Evolutionary conservation across 768 basidiomycete species (phyloP).

Genomic region (Chiua virens): DNA sequence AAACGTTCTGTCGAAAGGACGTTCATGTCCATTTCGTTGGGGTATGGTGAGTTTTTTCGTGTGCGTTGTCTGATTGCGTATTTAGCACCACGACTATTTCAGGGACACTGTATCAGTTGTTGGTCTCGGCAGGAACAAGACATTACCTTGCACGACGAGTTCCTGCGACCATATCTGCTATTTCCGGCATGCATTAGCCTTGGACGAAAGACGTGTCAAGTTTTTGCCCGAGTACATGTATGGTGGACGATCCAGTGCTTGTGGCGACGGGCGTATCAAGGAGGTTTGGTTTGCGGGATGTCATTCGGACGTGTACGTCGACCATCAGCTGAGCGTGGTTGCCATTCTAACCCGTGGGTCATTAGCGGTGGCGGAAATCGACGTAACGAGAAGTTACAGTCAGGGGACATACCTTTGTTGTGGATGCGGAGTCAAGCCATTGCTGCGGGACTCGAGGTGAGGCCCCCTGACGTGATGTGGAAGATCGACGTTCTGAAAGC

Average conservation of each 20-base stretch:
- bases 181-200: conserved; percentile 48
- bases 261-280: conserved; percentile 29
- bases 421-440: conserved; percentile 35
- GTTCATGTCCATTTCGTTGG: conserved; percentile 46
- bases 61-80: neutral
- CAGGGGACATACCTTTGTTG: conserved; percentile 27
- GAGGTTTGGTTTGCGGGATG: conserved; percentile 45
- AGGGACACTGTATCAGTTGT: conserved; percentile 53
- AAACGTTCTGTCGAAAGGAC: conserved; percentile 34
- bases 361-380: conserved; percentile 30
- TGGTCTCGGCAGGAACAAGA: conserved; percentile 33
- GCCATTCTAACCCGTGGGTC: conserved; percentile 1
- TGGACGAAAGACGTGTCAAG: conserved; percentile 49
- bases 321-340: neutral
- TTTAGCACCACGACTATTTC: neutral
- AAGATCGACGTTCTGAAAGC: conserved; percentile 27
- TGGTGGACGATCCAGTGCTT: conserved; percentile 19
- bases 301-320: conserved; percentile 40
- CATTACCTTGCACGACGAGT: conserved; percentile 33
- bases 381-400: conserved; percentile 27
- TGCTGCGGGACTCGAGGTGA: conserved; percentile 22
- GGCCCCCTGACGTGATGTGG: conserved; percentile 27
- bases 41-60: conserved; percentile 35
- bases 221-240: conserved; percentile 45
- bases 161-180: conserved; percentile 37